A percentile compares a stretch with the other conserved stretches of the same genome.
Conservation (phyloP, 345 rosid species). For the Aethionema arabicum region DNA sequence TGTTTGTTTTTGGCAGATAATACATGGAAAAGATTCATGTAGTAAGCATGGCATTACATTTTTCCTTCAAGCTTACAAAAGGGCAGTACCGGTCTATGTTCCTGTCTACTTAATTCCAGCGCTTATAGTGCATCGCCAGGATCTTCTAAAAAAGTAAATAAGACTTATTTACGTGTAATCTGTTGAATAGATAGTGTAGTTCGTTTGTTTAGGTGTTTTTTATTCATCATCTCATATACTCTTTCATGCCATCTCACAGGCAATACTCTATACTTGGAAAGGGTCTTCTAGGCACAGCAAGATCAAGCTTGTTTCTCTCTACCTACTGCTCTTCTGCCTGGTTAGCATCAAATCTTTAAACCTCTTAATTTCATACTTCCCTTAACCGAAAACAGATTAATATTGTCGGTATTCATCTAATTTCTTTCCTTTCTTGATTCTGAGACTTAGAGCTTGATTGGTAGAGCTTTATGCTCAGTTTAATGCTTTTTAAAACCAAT, state of each 20-base stretch:
- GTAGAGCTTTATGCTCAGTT: no score
- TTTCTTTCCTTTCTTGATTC: not conserved
- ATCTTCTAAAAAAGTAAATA: conserved; percentile 66
- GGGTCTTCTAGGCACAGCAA: conserved; percentile 80
- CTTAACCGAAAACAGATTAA: not conserved
- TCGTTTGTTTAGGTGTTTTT: conserved; percentile 8
- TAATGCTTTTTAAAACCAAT: no score
- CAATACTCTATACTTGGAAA: conserved; percentile 68
- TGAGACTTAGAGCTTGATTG: no score
- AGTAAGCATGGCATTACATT: conserved; percentile 58
- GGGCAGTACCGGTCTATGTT: conserved; percentile 87
- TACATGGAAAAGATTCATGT: conserved; percentile 90
- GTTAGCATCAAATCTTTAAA: conserved; percentile 42
- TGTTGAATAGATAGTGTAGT: not conserved
- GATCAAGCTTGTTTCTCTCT: conserved; percentile 94
- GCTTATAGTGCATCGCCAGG: conserved; percentile 86
- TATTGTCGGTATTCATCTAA: not conserved
- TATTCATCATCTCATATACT: conserved; percentile 5
- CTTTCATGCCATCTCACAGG: conserved; percentile 44
- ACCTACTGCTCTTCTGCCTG: conserved; percentile 90
- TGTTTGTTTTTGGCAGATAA: conserved; percentile 55
- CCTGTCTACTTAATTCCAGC: conserved; percentile 95
- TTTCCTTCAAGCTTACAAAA: conserved; percentile 72
- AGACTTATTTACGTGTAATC: not conserved
- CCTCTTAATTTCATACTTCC: conserved; percentile 5